These are phyloP conservation scores for Oehlia diaphana DNA, from an alignment of 192 early-diverging fungal species.

Conservation along the genomic window DNA sequence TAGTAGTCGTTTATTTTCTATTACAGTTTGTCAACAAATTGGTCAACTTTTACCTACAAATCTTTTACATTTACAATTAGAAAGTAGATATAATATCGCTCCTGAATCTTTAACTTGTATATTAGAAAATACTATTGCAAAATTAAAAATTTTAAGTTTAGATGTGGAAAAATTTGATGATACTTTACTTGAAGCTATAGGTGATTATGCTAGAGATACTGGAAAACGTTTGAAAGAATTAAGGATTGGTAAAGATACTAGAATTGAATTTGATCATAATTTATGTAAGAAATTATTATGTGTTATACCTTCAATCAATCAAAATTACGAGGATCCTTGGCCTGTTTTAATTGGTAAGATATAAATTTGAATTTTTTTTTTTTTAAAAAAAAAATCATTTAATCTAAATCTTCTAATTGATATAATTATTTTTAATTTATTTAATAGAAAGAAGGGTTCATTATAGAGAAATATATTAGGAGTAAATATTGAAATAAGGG, in stretches of 20 bases:
- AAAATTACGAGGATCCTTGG: conserved; percentile 13
- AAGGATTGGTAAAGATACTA: conserved; percentile 16
- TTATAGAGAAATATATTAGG: neutral
- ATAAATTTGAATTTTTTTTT: too few species aligned
- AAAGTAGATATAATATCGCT: conserved; percentile 12
- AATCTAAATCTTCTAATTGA: too few species aligned
- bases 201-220: conserved; percentile 9
- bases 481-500: too few species aligned
- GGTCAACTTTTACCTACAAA: conserved; percentile 6
- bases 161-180: conserved; percentile 22
- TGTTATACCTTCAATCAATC: conserved; percentile 14
- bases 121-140: neutral
- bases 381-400: too few species aligned
- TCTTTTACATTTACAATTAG: conserved; percentile 13
- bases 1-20: neutral
- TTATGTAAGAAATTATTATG: conserved; percentile 11
- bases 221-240: conserved; percentile 10
- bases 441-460: conserved; percentile 15
- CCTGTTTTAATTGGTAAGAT: conserved; percentile 3
- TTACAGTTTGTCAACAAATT: neutral
- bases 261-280: neutral
- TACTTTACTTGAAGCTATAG: conserved; percentile 15
- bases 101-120: neutral
- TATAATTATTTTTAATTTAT: neutral
- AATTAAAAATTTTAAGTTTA: conserved; percentile 1